These are phyloP conservation scores for Leptodermis oblonga DNA, from an alignment of 257 asterid genomes.

Conservation along the genomic window DNA sequence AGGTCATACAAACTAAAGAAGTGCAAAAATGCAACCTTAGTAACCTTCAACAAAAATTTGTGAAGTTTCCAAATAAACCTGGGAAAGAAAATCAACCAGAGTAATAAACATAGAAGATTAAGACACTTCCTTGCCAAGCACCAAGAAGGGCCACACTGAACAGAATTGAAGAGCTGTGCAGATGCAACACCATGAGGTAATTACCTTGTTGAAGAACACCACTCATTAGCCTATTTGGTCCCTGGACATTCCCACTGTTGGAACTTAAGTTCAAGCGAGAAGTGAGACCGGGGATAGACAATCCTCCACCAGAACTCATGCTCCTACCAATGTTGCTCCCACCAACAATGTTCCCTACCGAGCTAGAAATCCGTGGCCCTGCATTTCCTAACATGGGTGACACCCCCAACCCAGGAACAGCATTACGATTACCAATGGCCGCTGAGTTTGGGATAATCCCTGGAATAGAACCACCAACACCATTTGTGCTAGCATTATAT, in stretches of 20 bases:
- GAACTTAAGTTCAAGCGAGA: constrained; percentile 74
- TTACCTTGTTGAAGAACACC: constrained; percentile 93
- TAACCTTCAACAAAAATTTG: not conserved
- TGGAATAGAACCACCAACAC: constrained; percentile 92
- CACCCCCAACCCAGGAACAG: constrained; percentile 78
- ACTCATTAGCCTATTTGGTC: constrained; percentile 78
- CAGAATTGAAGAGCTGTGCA: constrained; percentile 20
- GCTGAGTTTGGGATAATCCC: constrained; percentile 88
- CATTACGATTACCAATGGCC: constrained; percentile 68
- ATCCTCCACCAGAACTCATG: constrained; percentile 89
- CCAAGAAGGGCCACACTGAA: not conserved
- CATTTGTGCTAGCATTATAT: constrained; percentile 58
- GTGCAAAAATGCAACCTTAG: not conserved
- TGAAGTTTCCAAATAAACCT: not conserved
- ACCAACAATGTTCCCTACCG: constrained; percentile 81
- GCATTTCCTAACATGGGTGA: constrained; percentile 75
- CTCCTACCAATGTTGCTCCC: constrained; percentile 86
- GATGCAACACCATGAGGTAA: constrained; percentile 12
- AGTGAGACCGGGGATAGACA: constrained; percentile 80
- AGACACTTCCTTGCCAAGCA: not conserved
- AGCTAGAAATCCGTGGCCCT: constrained; percentile 74
- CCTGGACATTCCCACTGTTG: constrained; percentile 69
- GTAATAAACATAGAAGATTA: not conserved
- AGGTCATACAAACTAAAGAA: not conserved
- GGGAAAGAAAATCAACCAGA: not conserved